Base-by-base conservation (phyloP, 2,329 filamentous ascomycete genomes). In the Epichloe sp. region DNA sequence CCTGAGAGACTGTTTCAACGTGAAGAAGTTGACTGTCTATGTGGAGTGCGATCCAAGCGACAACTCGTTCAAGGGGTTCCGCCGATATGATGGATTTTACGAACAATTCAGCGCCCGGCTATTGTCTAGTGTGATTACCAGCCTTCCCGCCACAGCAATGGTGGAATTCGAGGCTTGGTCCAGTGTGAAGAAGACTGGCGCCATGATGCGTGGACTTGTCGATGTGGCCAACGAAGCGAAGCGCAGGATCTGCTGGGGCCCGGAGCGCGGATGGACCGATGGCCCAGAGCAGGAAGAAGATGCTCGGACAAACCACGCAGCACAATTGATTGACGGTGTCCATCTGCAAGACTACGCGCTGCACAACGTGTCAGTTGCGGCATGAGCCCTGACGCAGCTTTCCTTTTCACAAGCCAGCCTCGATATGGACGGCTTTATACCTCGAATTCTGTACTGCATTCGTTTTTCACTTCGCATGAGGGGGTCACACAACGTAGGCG, bases 31-130 rank as follows among this genome's bases (percentile, higher is more conserved):
- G 46, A 78, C 75, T 26, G 76, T 90, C 11, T 86, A 86, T 60
- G 78, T 88, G 23, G 80, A 89, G 63, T 78, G 77, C 55, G 86
- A 90, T 59, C 85, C 86, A 0, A 85, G 80, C 49, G 76, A 84
- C 57, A 74, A 72, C 31, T 69, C 80, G 19, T 88, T 86, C 58
- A 77, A 78, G 50, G 85, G 83, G 0, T 89, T 85, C 59, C 76
- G 83, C 14, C 74, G 76, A 26, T 73, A 75, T 1, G 76, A 82
- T 26, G 78, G 82, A 1, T 88, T 85, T 56, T 90, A 87, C 60
- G 85, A 87, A 53, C 65, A 65, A 5, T 89, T 88, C 60, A 82
- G 77, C 26, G 68, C 74, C 11, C 67, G 70, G 2, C 65, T 89
- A 31, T 62, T 89, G 6, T 65, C 68, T 4, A 71, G 69, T 7